These are phyloP conservation scores for Acacia crassicarpa DNA, from an alignment of 306 rosid genomes.

Conservation along the genomic window DNA sequence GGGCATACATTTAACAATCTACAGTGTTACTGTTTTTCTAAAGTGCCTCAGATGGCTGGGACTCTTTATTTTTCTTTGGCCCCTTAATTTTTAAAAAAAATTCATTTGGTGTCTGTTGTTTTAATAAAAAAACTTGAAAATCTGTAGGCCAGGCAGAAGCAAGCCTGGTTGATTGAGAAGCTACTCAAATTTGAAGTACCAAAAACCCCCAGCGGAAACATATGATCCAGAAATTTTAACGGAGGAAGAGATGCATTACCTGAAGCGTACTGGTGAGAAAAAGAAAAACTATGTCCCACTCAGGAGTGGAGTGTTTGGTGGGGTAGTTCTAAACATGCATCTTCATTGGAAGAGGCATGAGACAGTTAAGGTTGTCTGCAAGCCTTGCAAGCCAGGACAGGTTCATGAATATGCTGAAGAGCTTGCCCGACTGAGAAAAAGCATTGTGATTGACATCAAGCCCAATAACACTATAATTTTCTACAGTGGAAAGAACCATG, in stretches of 20 bases:
- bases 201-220: slow-evolving; percentile 55
- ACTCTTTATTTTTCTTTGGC: neutral
- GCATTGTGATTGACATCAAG: slow-evolving; percentile 83
- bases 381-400: slow-evolving; percentile 90
- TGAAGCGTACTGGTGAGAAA: slow-evolving; percentile 90
- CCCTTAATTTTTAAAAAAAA: neutral
- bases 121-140: neutral
- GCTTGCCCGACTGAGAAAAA: slow-evolving; percentile 83
- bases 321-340: slow-evolving; percentile 95
- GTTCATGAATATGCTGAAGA: slow-evolving; percentile 80
- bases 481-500: slow-evolving; percentile 85
- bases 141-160: slow-evolving; percentile 82
- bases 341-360: slow-evolving; percentile 95
- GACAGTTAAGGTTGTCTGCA: slow-evolving; percentile 83
- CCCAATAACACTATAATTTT: slow-evolving; percentile 61
- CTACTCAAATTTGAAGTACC: slow-evolving; percentile 69
- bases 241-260: slow-evolving; percentile 88
- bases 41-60: slow-evolving; percentile 16
- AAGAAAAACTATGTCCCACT: slow-evolving; percentile 78
- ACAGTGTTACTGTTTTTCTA: neutral
- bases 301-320: slow-evolving; percentile 92
- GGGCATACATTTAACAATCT: neutral
- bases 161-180: slow-evolving; percentile 85
- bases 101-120: neutral
- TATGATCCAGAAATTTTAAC: slow-evolving; percentile 89